Conservation (phyloP, 208 protist genomes). For the Tritrichomonas musculus region DNA sequence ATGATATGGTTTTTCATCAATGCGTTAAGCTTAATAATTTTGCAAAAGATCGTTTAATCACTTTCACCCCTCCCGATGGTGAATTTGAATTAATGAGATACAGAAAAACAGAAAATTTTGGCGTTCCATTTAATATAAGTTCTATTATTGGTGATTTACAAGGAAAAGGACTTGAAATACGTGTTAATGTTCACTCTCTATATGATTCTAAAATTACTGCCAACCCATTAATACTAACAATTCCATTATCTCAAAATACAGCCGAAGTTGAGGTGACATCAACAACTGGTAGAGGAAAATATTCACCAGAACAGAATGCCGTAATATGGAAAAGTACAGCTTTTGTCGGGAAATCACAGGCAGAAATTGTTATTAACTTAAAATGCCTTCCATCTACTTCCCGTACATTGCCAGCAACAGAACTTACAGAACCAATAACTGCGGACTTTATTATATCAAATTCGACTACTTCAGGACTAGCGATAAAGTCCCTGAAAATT, state of each 20-base stretch:
- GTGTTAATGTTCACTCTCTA: neutral
- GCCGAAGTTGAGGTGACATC: conserved; percentile 73
- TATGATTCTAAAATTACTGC: neutral
- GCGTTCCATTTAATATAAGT: neutral
- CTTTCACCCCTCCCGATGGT: conserved; percentile 66
- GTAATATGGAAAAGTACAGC: conserved; percentile 41
- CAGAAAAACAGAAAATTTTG: conserved; percentile 50
- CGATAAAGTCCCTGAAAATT: conserved; percentile 79
- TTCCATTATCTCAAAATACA: conserved; percentile 46
- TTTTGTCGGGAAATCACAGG: conserved; percentile 67
- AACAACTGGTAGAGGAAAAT: conserved; percentile 34
- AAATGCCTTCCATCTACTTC: neutral
- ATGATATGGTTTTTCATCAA: conserved; percentile 91
- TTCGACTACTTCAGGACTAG: conserved; percentile 84
- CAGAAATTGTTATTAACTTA: neutral
- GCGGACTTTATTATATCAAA: conserved; percentile 62
- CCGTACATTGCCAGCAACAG: neutral
- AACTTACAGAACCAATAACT: neutral
- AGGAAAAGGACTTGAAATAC: conserved; percentile 1
- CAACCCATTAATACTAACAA: neutral
- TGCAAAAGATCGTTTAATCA: conserved; percentile 65
- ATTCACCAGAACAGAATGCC: conserved; percentile 32
- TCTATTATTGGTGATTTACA: neutral
- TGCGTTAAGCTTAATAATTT: conserved; percentile 88
- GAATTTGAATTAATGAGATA: conserved; percentile 91